Percentiles rank a stretch among this genome's conserved stretches.
These are phyloP conservation scores for Hypseocharis bilobata DNA, from an alignment of 441 rosid genomes.

Conservation along the genomic window DNA sequence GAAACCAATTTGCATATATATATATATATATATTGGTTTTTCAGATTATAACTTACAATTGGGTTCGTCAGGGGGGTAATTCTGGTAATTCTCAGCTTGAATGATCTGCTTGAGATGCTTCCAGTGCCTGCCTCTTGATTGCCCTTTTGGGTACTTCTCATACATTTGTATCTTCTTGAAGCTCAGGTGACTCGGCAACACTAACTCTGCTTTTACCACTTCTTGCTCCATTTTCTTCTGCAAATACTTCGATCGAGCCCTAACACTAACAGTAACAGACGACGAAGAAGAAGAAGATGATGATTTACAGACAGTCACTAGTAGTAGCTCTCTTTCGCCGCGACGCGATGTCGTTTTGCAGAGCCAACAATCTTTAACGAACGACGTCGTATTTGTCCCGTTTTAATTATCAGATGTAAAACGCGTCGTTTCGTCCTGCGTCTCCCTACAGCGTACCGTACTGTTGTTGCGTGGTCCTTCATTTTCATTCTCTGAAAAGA, in stretches of 20 bases:
- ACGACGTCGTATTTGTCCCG: no score
- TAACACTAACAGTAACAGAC: background rate
- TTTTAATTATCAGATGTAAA: no score
- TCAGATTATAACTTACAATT: slow-evolving; percentile 42
- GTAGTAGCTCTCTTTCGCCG: no score
- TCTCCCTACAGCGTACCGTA: no score
- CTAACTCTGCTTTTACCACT: slow-evolving; percentile 57
- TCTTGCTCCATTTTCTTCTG: slow-evolving; percentile 52
- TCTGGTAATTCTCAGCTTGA: slow-evolving; percentile 70
- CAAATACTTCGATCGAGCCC: background rate
- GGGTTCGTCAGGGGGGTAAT: slow-evolving; percentile 49
- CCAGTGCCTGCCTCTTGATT: slow-evolving; percentile 72
- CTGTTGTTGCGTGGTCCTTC: no score
- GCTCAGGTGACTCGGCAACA: slow-evolving; percentile 52
- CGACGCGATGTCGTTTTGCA: no score
- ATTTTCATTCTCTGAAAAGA: no score
- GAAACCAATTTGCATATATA: no score
- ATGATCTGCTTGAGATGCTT: slow-evolving; percentile 94
- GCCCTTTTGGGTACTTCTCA: slow-evolving; percentile 86
- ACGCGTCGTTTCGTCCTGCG: background rate
- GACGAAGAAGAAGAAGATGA: background rate
- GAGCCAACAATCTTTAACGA: no score
- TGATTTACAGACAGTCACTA: no score
- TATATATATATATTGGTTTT: background rate
- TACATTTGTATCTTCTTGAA: slow-evolving; percentile 66